Base-by-base conservation (phyloP, 2,329 filamentous ascomycete species). In the Coniochaeta ligniaria region DNA sequence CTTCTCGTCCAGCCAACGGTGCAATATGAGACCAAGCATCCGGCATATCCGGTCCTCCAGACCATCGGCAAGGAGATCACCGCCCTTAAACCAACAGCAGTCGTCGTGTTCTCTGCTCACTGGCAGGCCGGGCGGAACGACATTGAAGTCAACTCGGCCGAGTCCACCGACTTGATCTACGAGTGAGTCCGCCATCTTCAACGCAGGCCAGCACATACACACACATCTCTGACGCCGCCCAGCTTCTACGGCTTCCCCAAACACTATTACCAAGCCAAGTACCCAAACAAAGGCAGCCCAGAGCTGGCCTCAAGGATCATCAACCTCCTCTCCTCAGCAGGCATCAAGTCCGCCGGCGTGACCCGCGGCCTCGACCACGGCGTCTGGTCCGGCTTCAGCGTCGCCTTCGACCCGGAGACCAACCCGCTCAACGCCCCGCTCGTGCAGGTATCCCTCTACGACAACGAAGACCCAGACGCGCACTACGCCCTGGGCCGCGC, bases 51-150 rank as follows among this genome's bases (percentile, higher is more conserved):
- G 4, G 76, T 87, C 60, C 81, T 92, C 5, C 81, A 87, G 65
- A 71, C 78, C 26, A 86, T 91, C 59, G 89, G 89, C 47, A 78
- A 72, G 8, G 88, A 92, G 67, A 91, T 92, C 69, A 91, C 87
- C 0, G 76, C 82, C 31, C 83, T 84, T 63, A 87, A 86, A 67
- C 89, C 89, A 1, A 86, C 83, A 63, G 90, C 88, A 1, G 81
- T 92, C 17, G 84, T 92, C 1, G 86, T 92, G 28, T 88, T 93
- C 70, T 91, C 89, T 0, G 90, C 88, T 1, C 89, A 93, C 72
- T 92, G 90, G 89, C 86, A 90, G 73, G 54, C 54, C 54, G 74
- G 69, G 60, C 73, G 74, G 43, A 75, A 80, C 66, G 78, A 75
- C 3, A 81, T 91, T 63, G 77, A 87, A 67, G 80, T 91, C 65